Conservation (phyloP, 2,329 filamentous ascomycete species). For the Pseudogymnoascus verrucosus region DNA sequence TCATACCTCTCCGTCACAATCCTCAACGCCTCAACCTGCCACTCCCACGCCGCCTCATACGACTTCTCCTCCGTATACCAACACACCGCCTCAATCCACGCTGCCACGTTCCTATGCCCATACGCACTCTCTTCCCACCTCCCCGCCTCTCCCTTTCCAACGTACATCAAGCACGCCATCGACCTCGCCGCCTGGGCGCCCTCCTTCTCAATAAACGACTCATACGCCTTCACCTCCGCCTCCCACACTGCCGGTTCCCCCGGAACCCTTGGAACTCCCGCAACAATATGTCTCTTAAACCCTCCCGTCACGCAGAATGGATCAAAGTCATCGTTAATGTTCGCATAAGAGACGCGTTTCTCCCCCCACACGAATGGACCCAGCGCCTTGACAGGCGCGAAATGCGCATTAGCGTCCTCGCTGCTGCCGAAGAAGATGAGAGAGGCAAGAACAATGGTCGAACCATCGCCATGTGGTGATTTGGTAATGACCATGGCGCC, state of each 20-base stretch:
- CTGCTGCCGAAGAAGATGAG: background rate
- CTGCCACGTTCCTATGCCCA: background rate
- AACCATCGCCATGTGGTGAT: background rate
- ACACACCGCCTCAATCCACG: conserved; percentile 7
- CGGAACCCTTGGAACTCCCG: background rate
- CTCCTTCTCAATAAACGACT: conserved; percentile 6
- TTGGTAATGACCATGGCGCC: background rate
- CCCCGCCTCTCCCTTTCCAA: conserved; percentile 16
- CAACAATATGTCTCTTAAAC: background rate
- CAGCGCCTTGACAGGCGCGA: background rate
- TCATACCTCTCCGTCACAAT: conserved; percentile 13
- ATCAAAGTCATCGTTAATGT: background rate
- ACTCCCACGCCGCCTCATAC: background rate
- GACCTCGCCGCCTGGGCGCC: conserved; percentile 10
- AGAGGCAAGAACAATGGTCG: background rate
- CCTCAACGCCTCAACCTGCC: background rate
- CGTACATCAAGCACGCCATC: conserved; percentile 8
- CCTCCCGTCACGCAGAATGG: background rate
- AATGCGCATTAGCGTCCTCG: background rate
- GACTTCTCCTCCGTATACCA: background rate
- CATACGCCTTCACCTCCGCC: background rate
- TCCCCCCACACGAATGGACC: background rate
- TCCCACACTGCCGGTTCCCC: background rate
- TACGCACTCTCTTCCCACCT: background rate
- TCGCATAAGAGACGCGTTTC: background rate